Base-by-base conservation (phyloP, 768 basidiomycete genomes). In the Termitomyces sp. region DNA sequence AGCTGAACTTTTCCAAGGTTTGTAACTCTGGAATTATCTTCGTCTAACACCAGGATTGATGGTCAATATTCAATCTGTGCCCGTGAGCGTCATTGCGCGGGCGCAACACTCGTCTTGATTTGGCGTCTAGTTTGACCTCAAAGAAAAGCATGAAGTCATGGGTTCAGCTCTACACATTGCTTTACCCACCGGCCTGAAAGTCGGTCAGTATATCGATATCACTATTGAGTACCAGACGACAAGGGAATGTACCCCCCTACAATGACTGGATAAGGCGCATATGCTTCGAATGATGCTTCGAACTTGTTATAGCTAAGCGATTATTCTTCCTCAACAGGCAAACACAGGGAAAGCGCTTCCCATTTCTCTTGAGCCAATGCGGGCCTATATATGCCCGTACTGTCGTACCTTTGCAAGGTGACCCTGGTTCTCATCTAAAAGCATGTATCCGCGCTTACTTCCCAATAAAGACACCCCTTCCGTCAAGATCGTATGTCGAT, bases 331-430 rank as follows among this genome's bases (percentile, higher is more conserved):
- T 33, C 7, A 55, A 26, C 16, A 44, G 91, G 58, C 87, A 93
- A 72, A 97, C 94, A 0, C 90, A 91, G 59, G 93, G 93, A 8
- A 93, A 93, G 63, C 74, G 76, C 20, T 89, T 90, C 68, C 88
- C 92, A 0, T 97, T 89, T 72, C 71, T 98, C 18, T 98, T 95
- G 76, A 93, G 91, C 59, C 95, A 97, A 66, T 92, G 89, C 66
- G 93, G 97, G 63, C 92, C 95, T 3, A 96, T 95, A 63, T 88
- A 95, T 67, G 90, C 90, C 2, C 84, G 95, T 30, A 80, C 87
- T 3, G 71, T 96, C 40, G 81, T 83, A 0, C 95, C 94, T 2
- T 67, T 93, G 57, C 93, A 95, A 81, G 89, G 89, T 84, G 42
- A 33, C 18, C 50, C 44, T n/a, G n/a, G n/a, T 46, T 20, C n/a